Evolutionary conservation across 1,139 yeast species (phyloP), one percentile per base, ranked within the genome.

Genomic region (Arxiozyma heterogenica): DNA sequence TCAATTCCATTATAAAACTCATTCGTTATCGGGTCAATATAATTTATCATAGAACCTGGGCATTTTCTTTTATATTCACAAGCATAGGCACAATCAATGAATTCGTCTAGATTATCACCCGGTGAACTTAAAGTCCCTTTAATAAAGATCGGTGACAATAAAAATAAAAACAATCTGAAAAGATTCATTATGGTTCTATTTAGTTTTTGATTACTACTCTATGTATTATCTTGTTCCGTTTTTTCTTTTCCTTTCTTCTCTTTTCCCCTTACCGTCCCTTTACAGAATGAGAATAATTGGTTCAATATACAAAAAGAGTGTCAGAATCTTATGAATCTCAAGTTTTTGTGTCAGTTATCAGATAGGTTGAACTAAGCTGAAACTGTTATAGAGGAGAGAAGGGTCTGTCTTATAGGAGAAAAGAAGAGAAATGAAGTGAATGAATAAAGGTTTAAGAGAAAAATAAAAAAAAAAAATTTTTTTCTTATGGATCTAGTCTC

Each of bases 51-150:
- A 47, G 65, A 53, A 18, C 57, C 58, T 47, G 62, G 67, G 61
- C 81, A 76, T 38, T 68, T 50, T 25, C 62, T 59, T 46, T 60
- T 55, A 57, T 55, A 66, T 59, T 71, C 72, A 66, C 98, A 91
- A 44, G 81, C 82, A 49, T 71, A 70, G 0, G 77, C 73, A 68
- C 98, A 91, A 51, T 79, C 78, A 46, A 73, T 71, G 64, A 89
- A 90, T 51, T 83, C 87, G 7, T 80, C 80, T 43, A 89, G 72
- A 44, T 82, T 79, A 66, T 91, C 96, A 7, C 98, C 98, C 0
- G 82, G 81, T 0, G 96, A 88, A 0, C 81, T 88, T 4, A 34
- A 38, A 15, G n/a, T 34, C 15, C 15, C n/a, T 15, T 34, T 41
- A 21, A 21, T 41, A 41, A 41, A 18, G 11, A 41, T 18, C 8